Conservation (phyloP, 116 monocot genomes). For the Zostera marina region DNA sequence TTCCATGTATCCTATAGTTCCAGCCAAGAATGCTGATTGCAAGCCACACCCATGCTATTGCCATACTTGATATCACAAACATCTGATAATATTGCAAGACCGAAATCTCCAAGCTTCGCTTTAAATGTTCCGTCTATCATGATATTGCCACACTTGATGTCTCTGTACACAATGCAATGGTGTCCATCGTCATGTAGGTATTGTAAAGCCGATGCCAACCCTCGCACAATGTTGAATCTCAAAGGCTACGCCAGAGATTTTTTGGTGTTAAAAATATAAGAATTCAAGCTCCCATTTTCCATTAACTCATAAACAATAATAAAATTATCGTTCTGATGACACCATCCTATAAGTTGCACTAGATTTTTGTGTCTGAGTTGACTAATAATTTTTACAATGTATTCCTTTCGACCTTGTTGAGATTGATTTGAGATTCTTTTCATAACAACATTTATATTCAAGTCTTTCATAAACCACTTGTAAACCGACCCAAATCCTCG, state of each 20-base stretch:
- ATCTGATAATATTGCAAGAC: slow-evolving; percentile 24
- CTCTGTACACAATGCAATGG: slow-evolving; percentile 36
- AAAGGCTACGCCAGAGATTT: slow-evolving; percentile 11
- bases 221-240: slow-evolving; percentile 21
- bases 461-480: slow-evolving; percentile 18
- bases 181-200: slow-evolving; percentile 48
- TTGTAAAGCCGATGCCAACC: slow-evolving; percentile 22
- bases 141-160: slow-evolving; percentile 49
- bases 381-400: slow-evolving; percentile 40
- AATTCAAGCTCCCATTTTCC: slow-evolving; percentile 52
- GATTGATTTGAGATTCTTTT: slow-evolving; percentile 26
- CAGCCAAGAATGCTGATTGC: slow-evolving; percentile 26
- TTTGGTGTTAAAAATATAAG: slow-evolving; percentile 8
- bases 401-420: slow-evolving; percentile 41
- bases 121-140: slow-evolving; percentile 32
- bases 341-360: slow-evolving; percentile 42
- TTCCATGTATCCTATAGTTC: slow-evolving; percentile 48
- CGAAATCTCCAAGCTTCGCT: slow-evolving; percentile 47
- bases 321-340: slow-evolving; percentile 28
- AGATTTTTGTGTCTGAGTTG: slow-evolving; percentile 35
- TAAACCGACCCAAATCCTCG: slow-evolving; percentile 46
- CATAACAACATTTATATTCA: slow-evolving; percentile 18
- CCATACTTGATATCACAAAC: no score
- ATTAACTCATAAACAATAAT: slow-evolving; percentile 55
- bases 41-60: slow-evolving; percentile 17